Conservation (phyloP, 805 yeast species). For the Cyberlindnera lachancei region DNA sequence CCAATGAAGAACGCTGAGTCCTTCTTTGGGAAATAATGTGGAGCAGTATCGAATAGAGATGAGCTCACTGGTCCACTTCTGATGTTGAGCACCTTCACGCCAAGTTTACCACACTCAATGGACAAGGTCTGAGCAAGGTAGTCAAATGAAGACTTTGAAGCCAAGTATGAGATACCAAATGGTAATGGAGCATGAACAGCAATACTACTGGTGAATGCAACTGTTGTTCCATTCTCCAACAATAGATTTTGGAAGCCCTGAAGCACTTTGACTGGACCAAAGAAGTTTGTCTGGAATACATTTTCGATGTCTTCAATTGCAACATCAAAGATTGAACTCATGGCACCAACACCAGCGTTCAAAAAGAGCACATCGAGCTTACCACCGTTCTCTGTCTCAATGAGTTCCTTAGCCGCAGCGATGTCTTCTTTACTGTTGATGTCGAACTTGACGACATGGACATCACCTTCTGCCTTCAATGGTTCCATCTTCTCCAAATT, state of each 20-base stretch:
- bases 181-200: slow-evolving; percentile 28
- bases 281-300: slow-evolving; percentile 28
- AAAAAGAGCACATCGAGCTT: slow-evolving; percentile 31
- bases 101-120: slow-evolving; percentile 30
- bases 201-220: slow-evolving; percentile 32
- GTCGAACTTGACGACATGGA: slow-evolving; percentile 28
- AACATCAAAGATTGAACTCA: slow-evolving; percentile 27
- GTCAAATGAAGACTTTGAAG: slow-evolving; percentile 35
- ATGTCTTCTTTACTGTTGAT: slow-evolving; percentile 27
- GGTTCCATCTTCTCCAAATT: slow-evolving; percentile 24
- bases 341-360: slow-evolving; percentile 29
- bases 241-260: slow-evolving; percentile 27
- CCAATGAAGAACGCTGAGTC: slow-evolving; percentile 11
- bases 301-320: slow-evolving; percentile 20
- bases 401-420: slow-evolving; percentile 18
- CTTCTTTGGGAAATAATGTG: slow-evolving; percentile 4
- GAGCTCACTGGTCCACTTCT: slow-evolving; percentile 35
- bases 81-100: slow-evolving; percentile 31
- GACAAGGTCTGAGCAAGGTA: slow-evolving; percentile 28
- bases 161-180: slow-evolving; percentile 27
- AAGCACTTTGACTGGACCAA: slow-evolving; percentile 32
- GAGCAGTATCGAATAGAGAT: slow-evolving; percentile 19
- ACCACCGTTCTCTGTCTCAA: slow-evolving; percentile 26
- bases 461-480: slow-evolving; percentile 24
- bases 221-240: slow-evolving; percentile 27